phyloP scores from a whole-genome alignment of 331 rosid genomes.

The Prunus yedoensis region DNA sequence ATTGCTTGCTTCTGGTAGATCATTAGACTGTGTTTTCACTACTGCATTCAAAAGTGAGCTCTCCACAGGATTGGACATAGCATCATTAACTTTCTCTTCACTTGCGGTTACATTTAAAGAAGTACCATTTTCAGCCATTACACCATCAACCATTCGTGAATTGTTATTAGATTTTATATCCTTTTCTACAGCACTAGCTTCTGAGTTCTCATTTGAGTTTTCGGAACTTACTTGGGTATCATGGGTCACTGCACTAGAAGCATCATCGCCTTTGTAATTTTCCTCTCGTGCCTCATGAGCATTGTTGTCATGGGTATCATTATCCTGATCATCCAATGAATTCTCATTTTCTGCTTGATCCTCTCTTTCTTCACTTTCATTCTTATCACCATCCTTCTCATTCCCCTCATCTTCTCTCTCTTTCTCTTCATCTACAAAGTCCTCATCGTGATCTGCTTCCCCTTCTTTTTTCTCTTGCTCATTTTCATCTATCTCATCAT shows the following conservation, averaged over 20 bases:
- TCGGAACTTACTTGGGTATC: constrained; percentile 46
- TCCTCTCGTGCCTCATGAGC: constrained; percentile 86
- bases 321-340: constrained; percentile 39
- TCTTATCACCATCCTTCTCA: constrained; percentile 38
- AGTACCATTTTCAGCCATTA: constrained; percentile 27
- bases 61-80: constrained; percentile 30
- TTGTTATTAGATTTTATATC: constrained; percentile 28
- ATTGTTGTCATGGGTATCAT: constrained; percentile 27
- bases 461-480: constrained; percentile 60
- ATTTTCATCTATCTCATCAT: constrained; percentile 74
- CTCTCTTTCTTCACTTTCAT: constrained; percentile 34
- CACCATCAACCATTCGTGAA: constrained; percentile 40
- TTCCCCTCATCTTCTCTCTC: constrained; percentile 30
- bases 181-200: constrained; percentile 30
- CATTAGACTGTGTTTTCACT: constrained; percentile 23
- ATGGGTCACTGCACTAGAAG: constrained; percentile 86
- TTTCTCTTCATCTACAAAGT: constrained; percentile 46
- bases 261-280: constrained; percentile 80
- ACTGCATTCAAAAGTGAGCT: constrained; percentile 31
- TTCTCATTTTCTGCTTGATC: constrained; percentile 38
- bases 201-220: constrained; percentile 38
- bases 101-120: constrained; percentile 32
- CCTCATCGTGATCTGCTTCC: constrained; percentile 51
- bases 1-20: constrained; percentile 34
- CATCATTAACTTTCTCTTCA: constrained; percentile 30